phyloP scores from a whole-genome alignment of 2,329 filamentous ascomycete species.

The Penicillium sp. region DNA sequence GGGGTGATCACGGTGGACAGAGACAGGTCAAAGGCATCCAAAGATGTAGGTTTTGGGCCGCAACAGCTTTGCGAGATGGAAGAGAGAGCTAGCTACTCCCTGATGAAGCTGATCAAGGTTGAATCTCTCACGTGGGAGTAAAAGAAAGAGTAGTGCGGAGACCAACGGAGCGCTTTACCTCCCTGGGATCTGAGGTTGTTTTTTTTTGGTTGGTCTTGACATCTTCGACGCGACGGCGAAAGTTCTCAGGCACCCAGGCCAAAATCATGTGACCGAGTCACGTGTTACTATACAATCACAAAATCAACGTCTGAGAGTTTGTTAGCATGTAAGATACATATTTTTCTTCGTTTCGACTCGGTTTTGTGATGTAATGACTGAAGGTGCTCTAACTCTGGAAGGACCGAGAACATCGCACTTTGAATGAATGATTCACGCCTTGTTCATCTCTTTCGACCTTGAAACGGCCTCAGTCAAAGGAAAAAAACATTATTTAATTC shows the following conservation, averaged over 20 bases:
- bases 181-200: slow-evolving; percentile 4
- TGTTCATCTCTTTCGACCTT: no score
- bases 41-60: slow-evolving; percentile 19
- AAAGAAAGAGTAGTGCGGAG: not conserved
- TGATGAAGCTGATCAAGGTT: not conserved
- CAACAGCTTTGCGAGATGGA: slow-evolving; percentile 15
- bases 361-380: not conserved
- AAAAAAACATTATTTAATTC: no score
- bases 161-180: not conserved
- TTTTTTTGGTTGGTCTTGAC: slow-evolving; percentile 6
- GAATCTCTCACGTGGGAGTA: no score
- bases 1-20: slow-evolving; percentile 1
- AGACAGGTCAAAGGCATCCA: slow-evolving; percentile 10
- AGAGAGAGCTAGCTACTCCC: not conserved
- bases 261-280: not conserved
- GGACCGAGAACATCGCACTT: no score
- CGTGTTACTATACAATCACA: not conserved
- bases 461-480: no score
- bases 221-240: slow-evolving; percentile 14
- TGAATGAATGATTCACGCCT: no score
- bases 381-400: not conserved
- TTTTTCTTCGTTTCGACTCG: not conserved
- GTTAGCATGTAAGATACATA: not conserved
- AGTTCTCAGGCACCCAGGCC: slow-evolving; percentile 7
- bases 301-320: not conserved